Percentiles rank a stretch among this genome's conserved stretches.
Conservation (phyloP, 768 basidiomycete genomes). For the Russula emetica region DNA sequence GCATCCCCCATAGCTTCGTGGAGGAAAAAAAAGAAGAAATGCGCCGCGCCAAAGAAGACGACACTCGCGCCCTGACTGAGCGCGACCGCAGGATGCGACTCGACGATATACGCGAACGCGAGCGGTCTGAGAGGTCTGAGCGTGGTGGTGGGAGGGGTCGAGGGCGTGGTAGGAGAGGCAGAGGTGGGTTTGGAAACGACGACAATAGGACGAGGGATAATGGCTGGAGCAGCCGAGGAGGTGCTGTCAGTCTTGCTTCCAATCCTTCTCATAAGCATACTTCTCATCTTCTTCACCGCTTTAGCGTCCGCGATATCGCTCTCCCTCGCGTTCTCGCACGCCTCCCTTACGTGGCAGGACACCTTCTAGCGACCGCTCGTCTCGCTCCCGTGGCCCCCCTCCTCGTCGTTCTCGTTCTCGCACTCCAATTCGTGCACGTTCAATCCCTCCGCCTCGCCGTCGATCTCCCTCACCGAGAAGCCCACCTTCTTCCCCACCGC, state of each 20-base stretch:
- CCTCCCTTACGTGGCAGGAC: conserved; percentile 32
- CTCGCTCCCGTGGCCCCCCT: conserved; percentile 41
- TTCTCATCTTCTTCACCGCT: conserved; percentile 34
- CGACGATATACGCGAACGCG: conserved; percentile 65
- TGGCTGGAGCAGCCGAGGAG: conserved; percentile 66
- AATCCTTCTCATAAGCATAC: conserved; percentile 16
- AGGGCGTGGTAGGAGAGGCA: conserved; percentile 50
- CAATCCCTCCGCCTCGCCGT: conserved; percentile 29
- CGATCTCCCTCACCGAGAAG: conserved; percentile 25
- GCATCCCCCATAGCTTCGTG: conserved; percentile 85
- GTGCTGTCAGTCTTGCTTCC: conserved; percentile 42
- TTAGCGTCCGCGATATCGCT: conserved; percentile 42
- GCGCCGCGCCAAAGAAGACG: conserved; percentile 60
- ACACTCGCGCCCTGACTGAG: conserved; percentile 63
- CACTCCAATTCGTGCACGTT: conserved; percentile 26
- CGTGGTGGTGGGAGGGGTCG: conserved; percentile 53
- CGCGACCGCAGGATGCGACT: conserved; percentile 63
- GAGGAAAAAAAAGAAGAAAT: conserved; percentile 92
- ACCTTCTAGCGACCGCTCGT: conserved; percentile 36
- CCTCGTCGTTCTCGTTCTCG: conserved; percentile 34
- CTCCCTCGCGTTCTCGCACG: conserved; percentile 39
- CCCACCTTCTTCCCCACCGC: conserved; percentile 25
- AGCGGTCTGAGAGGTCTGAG: conserved; percentile 44
- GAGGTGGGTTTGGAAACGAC: conserved; percentile 45
- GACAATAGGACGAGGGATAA: conserved; percentile 46